Percentiles rank a stretch among this genome's conserved stretches.
phyloP scores from a whole-genome alignment of 768 basidiomycete genomes.

The Mycena rosella region DNA sequence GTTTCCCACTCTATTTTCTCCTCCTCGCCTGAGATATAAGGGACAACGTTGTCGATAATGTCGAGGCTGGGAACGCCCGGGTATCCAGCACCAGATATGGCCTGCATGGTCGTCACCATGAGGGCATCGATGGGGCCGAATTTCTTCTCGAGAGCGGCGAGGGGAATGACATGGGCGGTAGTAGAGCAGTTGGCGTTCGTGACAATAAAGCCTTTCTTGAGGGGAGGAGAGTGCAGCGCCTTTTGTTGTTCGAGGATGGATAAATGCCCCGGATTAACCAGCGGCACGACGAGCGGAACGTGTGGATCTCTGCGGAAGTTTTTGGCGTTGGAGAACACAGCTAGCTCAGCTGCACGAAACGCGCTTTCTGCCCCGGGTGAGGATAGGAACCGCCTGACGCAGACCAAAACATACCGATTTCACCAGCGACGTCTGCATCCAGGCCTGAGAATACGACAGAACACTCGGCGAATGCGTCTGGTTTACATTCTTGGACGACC shows the following conservation, averaged over 20 bases:
- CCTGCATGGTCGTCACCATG: slow-evolving; percentile 96
- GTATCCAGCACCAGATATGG: slow-evolving; percentile 98
- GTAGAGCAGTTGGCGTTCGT: slow-evolving; percentile 99
- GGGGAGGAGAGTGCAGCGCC: slow-evolving; percentile 71
- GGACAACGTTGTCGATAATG: slow-evolving; percentile 96
- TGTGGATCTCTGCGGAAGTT: slow-evolving; percentile 93
- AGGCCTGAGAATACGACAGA: slow-evolving; percentile 94
- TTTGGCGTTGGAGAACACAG: slow-evolving; percentile 98
- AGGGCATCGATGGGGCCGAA: slow-evolving; percentile 96
- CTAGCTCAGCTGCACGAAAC: slow-evolving; percentile 88
- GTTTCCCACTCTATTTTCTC: slow-evolving; percentile 99
- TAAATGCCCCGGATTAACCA: slow-evolving; percentile 92
- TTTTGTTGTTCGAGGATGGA: slow-evolving; percentile 89
- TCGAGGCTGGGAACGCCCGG: slow-evolving; percentile 92
- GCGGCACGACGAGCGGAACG: slow-evolving; percentile 93
- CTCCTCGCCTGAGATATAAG: slow-evolving; percentile 93
- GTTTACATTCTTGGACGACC: slow-evolving; percentile 81
- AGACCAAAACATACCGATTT: slow-evolving; percentile 77
- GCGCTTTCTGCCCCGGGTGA: slow-evolving; percentile 71
- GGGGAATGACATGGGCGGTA: slow-evolving; percentile 92
- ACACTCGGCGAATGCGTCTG: slow-evolving; percentile 84
- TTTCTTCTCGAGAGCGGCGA: slow-evolving; percentile 87
- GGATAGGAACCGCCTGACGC: slow-evolving; percentile 1
- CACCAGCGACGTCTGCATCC: slow-evolving; percentile 94
- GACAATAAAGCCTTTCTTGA: slow-evolving; percentile 92